A percentile compares a stretch with the other conserved stretches of the same genome.
phyloP scores from a whole-genome alignment of 371 early-diverging fungal genomes.

The Mortierella sp. region DNA sequence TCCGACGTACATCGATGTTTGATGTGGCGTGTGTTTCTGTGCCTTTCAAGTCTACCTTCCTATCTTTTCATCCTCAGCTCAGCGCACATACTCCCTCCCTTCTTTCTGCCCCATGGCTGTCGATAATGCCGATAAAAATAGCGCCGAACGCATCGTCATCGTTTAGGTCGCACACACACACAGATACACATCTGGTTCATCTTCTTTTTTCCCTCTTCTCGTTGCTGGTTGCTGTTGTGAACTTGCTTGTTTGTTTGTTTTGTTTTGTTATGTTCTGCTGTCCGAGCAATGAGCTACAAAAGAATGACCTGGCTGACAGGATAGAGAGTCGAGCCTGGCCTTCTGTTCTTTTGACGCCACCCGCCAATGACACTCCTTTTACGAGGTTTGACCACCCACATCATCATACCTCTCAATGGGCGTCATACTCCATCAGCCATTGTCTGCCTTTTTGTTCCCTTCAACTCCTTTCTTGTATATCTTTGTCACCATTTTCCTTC shows the following conservation, averaged over 20 bases:
- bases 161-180: neutral
- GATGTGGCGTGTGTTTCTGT: neutral
- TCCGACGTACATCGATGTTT: neutral
- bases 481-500: neutral
- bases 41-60: too few species aligned
- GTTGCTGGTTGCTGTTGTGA: neutral
- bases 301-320: neutral
- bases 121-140: slow-evolving; percentile 8
- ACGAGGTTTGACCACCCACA: neutral
- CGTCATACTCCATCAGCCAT: neutral
- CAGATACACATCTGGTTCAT: neutral
- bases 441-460: neutral
- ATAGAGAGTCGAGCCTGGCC: neutral
- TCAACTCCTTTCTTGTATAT: neutral
- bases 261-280: neutral
- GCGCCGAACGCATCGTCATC: slow-evolving; percentile 1
- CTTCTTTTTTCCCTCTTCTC: neutral
- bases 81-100: neutral
- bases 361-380: neutral
- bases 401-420: neutral
- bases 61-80: slow-evolving; percentile 2
- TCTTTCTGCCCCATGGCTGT: neutral
- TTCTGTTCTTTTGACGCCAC: neutral
- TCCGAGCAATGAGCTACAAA: neutral
- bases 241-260: neutral